Percentiles rank a stretch among this genome's conserved stretches.
Conservation (phyloP, 768 basidiomycete species). For the Boletus edulis region DNA sequence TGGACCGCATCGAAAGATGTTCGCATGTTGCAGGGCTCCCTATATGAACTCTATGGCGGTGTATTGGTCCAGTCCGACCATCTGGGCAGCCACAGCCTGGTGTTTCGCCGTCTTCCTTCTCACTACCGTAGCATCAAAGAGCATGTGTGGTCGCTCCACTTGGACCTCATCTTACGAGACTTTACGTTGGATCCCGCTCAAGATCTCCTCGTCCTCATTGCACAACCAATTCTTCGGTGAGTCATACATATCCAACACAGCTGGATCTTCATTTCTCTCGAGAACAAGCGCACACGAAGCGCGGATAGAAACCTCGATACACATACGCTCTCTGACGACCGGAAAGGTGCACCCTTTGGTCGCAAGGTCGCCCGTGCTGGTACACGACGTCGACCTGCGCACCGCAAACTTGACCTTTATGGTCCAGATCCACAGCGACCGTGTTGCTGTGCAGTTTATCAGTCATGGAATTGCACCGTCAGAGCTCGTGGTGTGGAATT, state of each 20-base stretch:
- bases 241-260: slow-evolving; percentile 6
- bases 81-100: slow-evolving; percentile 28
- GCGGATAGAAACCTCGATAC: slow-evolving; percentile 31
- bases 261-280: slow-evolving; percentile 3
- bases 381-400: slow-evolving; percentile 18
- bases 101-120: slow-evolving; percentile 51
- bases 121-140: slow-evolving; percentile 44
- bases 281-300: slow-evolving; percentile 13
- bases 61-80: slow-evolving; percentile 45
- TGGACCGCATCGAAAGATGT: slow-evolving; percentile 35
- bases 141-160: slow-evolving; percentile 41
- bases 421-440: slow-evolving; percentile 56
- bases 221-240: slow-evolving; percentile 36
- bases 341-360: slow-evolving; percentile 47
- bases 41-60: slow-evolving; percentile 61
- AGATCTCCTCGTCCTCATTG: slow-evolving; percentile 56
- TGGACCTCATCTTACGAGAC: slow-evolving; percentile 45
- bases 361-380: slow-evolving; percentile 31
- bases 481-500: slow-evolving; percentile 62
- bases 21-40: slow-evolving; percentile 40
- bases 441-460: slow-evolving; percentile 49
- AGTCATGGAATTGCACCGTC: slow-evolving; percentile 33
- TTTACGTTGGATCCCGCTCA: slow-evolving; percentile 67
- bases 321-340: slow-evolving; percentile 45
- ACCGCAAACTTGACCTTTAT: slow-evolving; percentile 35